These are phyloP conservation scores for Pichia exigua DNA, from an alignment of 805 yeast species.

Conservation along the genomic window DNA sequence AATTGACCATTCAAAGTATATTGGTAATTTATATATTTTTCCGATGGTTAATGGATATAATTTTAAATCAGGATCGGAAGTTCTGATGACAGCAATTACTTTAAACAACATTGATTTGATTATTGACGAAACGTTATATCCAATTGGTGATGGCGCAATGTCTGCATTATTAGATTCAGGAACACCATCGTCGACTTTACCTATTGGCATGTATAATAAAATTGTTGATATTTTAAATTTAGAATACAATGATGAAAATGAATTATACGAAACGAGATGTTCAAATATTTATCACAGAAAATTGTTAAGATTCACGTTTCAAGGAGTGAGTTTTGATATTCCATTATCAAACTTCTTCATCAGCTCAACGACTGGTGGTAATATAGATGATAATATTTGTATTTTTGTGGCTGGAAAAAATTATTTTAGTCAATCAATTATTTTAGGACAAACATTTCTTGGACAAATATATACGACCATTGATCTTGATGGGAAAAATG, in stretches of 20 bases:
- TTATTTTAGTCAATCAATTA: slow-evolving; percentile 27
- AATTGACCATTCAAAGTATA: slow-evolving; percentile 54
- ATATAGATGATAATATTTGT: slow-evolving; percentile 30
- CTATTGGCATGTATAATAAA: slow-evolving; percentile 24
- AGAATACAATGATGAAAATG: slow-evolving; percentile 30
- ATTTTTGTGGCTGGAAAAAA: slow-evolving; percentile 33
- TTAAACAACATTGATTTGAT: slow-evolving; percentile 5
- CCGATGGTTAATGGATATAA: slow-evolving; percentile 38
- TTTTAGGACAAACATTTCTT: slow-evolving; percentile 49
- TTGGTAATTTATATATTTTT: slow-evolving; percentile 41
- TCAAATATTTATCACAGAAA: slow-evolving; percentile 14
- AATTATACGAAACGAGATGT: slow-evolving; percentile 43
- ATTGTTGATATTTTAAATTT: slow-evolving; percentile 32
- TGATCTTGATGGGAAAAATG: slow-evolving; percentile 39
- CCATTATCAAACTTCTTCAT: slow-evolving; percentile 32
- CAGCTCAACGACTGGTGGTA: slow-evolving; percentile 7
- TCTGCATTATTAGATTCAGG: slow-evolving; percentile 52
- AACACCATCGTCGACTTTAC: slow-evolving; percentile 42
- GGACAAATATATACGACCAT: slow-evolving; percentile 45
- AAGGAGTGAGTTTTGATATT: slow-evolving; percentile 46
- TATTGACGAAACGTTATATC: background rate
- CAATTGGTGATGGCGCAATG: slow-evolving; percentile 22
- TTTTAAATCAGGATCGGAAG: slow-evolving; percentile 34
- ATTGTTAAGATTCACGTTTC: slow-evolving; percentile 41
- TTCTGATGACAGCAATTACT: slow-evolving; percentile 30